These are phyloP conservation scores for Dendrobium nobile DNA, from an alignment of 106 monocot species.

Conservation along the genomic window DNA sequence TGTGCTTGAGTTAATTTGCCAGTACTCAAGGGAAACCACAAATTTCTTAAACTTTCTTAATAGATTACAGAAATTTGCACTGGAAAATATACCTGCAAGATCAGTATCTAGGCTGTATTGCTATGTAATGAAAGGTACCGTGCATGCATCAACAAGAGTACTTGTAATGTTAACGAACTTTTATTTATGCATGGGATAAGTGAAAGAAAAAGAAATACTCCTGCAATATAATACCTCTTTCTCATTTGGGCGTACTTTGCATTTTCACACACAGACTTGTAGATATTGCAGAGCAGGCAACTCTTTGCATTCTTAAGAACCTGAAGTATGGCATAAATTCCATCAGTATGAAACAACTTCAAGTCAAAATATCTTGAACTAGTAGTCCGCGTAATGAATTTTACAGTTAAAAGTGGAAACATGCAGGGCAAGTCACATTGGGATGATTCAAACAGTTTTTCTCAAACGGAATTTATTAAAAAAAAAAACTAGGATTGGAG, in stretches of 20 bases:
- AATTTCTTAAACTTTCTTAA: no score
- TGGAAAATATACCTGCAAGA: no score
- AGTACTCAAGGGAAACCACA: no score
- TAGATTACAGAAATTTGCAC: no score
- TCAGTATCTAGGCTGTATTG: no score
- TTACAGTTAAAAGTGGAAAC: neutral
- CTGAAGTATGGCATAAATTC: slow-evolving; percentile 25
- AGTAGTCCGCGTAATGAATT: neutral
- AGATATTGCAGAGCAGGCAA: slow-evolving; percentile 83
- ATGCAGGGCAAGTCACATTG: neutral
- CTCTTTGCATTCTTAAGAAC: slow-evolving; percentile 89
- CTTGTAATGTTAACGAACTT: neutral
- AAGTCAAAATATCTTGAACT: neutral
- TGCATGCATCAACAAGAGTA: neutral
- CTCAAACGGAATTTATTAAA: neutral
- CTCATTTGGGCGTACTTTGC: slow-evolving; percentile 71
- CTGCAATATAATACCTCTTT: slow-evolving; percentile 52
- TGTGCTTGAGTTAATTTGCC: no score
- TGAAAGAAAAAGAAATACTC: neutral
- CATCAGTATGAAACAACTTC: neutral
- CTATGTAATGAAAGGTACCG: neutral
- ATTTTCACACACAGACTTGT: slow-evolving; percentile 80
- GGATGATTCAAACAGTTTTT: neutral
- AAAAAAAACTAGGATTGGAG: neutral
- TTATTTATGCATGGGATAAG: neutral